Evolutionary conservation across 1,284 basidiomycete species (phyloP).

Genomic region (Pseudozyma hubeiensis): DNA sequence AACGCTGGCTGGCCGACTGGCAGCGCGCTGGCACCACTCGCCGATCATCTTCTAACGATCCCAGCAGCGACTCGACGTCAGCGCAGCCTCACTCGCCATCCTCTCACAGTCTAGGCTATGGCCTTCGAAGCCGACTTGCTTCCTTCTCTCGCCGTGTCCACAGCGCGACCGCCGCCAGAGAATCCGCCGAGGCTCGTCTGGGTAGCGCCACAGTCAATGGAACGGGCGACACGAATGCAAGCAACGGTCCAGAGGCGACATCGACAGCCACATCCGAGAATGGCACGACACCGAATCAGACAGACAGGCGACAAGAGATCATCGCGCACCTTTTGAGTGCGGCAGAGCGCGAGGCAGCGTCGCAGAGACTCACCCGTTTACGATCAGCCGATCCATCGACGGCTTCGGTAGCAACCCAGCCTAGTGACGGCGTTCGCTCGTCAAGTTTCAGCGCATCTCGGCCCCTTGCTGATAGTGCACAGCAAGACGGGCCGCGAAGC

Average conservation of each 20-base stretch:
- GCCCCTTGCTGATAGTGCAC: conserved; percentile 1
- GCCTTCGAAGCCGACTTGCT: conserved; percentile 39
- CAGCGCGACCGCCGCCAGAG: conserved; percentile 10
- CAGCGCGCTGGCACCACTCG: conserved; percentile 12
- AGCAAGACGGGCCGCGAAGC: conserved; percentile 17
- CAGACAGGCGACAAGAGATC: conserved; percentile 37
- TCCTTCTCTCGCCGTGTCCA: conserved; percentile 28
- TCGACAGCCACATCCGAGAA: background rate
- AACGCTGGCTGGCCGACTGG: conserved; percentile 38
- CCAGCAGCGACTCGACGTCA: background rate
- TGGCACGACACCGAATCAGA: background rate
- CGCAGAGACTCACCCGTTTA: conserved; percentile 15
- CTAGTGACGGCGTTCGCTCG: conserved; percentile 7
- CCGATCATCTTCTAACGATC: background rate
- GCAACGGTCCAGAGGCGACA: background rate
- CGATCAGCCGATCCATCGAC: conserved; percentile 12
- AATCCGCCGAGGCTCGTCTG: too few species aligned
- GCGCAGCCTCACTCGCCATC: conserved; percentile 1
- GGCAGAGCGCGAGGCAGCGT: conserved; percentile 32
- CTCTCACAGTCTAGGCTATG: conserved; percentile 20
- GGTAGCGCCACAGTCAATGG: too few species aligned
- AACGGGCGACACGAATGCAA: background rate
- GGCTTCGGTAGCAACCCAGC: background rate
- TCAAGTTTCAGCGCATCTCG: conserved; percentile 9
- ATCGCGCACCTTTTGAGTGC: conserved; percentile 32